Conservation (phyloP, 768 basidiomycete species). For the Pleurotus tuber-regium region DNA sequence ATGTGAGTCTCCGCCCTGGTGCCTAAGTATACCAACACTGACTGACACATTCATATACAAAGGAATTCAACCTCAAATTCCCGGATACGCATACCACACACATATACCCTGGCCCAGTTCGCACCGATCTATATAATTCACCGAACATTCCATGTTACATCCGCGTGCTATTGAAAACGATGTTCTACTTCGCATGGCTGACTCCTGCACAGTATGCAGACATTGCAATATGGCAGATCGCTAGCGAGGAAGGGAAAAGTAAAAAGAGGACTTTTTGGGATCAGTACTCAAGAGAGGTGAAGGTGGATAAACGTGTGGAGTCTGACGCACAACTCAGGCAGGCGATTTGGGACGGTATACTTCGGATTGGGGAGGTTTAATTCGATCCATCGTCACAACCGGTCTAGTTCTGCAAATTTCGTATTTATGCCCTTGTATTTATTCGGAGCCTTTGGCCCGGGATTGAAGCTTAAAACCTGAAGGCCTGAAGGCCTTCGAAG, state of each 20-base stretch:
- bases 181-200: neutral
- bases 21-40: neutral
- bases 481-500: too few species aligned
- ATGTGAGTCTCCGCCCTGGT: neutral
- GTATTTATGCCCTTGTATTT: too few species aligned
- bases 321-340: slow-evolving; percentile 3
- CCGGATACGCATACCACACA: slow-evolving; percentile 1
- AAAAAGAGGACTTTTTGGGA: slow-evolving; percentile 2
- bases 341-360: slow-evolving; percentile 7
- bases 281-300: slow-evolving; percentile 1
- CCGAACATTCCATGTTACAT: slow-evolving; percentile 4
- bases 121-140: neutral
- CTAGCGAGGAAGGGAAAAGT: slow-evolving; percentile 1
- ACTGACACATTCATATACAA: neutral
- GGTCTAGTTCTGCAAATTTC: too few species aligned
- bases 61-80: slow-evolving; percentile 6
- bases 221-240: slow-evolving; percentile 1
- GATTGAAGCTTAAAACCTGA: too few species aligned
- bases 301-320: neutral
- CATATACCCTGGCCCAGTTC: slow-evolving; percentile 1
- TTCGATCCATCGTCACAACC: too few species aligned
- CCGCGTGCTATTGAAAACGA: neutral
- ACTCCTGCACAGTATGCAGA: neutral
- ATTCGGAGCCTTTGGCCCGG: too few species aligned
- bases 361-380: neutral